Percentiles rank a stretch among this genome's conserved stretches.
phyloP scores from a whole-genome alignment of 768 basidiomycete genomes.

The Leccinum subgranulosum region DNA sequence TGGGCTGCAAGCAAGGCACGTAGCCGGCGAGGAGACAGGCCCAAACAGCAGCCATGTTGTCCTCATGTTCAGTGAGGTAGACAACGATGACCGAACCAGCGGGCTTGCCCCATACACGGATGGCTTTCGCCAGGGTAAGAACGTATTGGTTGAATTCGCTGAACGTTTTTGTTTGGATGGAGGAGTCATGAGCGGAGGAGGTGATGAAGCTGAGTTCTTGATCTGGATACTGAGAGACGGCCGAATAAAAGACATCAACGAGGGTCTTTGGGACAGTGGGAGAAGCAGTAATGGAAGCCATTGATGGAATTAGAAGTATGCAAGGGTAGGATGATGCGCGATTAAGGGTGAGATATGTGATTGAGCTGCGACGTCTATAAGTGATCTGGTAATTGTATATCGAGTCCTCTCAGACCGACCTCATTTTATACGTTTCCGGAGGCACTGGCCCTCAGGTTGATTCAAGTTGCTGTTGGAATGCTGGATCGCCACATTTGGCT shows the following conservation, averaged over 20 bases:
- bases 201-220: slow-evolving; percentile 27
- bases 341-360: neutral
- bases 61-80: slow-evolving; percentile 23
- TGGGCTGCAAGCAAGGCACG: no score
- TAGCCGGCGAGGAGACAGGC: slow-evolving; percentile 28
- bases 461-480: neutral
- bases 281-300: slow-evolving; percentile 14
- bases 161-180: slow-evolving; percentile 26
- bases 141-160: slow-evolving; percentile 15
- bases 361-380: neutral
- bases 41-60: slow-evolving; percentile 32
- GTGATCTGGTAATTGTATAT: neutral
- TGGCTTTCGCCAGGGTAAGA: slow-evolving; percentile 19
- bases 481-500: neutral
- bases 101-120: slow-evolving; percentile 25
- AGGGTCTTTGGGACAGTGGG: slow-evolving; percentile 15
- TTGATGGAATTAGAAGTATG: neutral
- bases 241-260: slow-evolving; percentile 21
- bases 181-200: slow-evolving; percentile 3
- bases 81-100: slow-evolving; percentile 17
- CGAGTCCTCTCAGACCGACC: slow-evolving; percentile 3
- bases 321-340: neutral
- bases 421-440: slow-evolving; percentile 19
- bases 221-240: slow-evolving; percentile 16
- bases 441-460: neutral